phyloP scores from a whole-genome alignment of 164 flowering plant genomes.

The Vitis rotundifolia region DNA sequence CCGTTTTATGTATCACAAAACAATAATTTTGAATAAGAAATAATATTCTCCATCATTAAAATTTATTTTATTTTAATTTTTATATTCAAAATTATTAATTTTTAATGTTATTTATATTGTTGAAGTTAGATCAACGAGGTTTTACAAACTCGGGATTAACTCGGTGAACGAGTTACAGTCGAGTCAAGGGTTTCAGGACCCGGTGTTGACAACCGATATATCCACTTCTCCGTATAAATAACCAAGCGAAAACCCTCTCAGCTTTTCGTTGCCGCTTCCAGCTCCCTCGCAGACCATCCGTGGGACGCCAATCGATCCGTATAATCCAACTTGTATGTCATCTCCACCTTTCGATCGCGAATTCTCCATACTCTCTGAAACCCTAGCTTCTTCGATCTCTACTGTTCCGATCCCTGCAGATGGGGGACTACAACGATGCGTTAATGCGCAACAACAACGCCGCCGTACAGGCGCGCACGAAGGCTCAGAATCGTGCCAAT shows the following conservation, averaged over 20 bases:
- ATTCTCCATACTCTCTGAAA: conserved; percentile 4
- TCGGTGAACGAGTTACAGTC: neutral
- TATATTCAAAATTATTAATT: no score
- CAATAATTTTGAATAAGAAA: no score
- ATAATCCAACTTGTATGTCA: neutral
- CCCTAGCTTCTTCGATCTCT: conserved; percentile 22
- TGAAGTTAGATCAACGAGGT: neutral
- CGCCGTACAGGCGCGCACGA: conserved; percentile 84
- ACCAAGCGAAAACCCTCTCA: conserved; percentile 1
- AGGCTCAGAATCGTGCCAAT: conserved; percentile 81
- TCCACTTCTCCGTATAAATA: conserved; percentile 1
- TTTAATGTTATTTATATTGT: no score
- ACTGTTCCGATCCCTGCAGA: conserved; percentile 22
- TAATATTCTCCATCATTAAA: no score
- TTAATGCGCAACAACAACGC: conserved; percentile 82
- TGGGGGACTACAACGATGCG: conserved; percentile 82
- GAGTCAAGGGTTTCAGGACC: neutral
- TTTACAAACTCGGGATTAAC: neutral
- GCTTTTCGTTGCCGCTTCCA: conserved; percentile 3
- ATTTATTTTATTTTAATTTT: no score
- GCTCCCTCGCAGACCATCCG: neutral
- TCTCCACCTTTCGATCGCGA: neutral
- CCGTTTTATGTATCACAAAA: no score
- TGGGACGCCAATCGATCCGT: neutral
- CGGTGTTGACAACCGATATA: neutral